Percentiles rank a stretch among this genome's conserved stretches.
Conservation (phyloP, 2,329 filamentous ascomycete species). For the Penicillium sclerotiorum region DNA sequence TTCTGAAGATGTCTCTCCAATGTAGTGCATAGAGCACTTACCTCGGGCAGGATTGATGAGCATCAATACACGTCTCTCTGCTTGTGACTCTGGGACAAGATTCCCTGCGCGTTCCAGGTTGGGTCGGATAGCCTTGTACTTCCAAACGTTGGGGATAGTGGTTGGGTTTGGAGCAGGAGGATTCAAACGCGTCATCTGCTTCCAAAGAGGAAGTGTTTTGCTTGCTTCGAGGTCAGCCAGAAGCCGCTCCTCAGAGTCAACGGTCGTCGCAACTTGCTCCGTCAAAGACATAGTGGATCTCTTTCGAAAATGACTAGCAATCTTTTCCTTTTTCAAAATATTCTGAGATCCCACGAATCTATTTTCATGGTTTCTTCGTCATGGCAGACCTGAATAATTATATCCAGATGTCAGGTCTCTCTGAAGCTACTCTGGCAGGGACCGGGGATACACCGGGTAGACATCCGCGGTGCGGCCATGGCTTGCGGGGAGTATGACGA, state of each 20-base stretch:
- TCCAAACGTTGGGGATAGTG: constrained; percentile 41
- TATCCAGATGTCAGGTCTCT: no score
- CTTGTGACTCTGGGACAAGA: constrained; percentile 40
- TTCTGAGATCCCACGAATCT: no score
- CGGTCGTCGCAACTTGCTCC: background rate
- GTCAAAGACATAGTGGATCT: background rate
- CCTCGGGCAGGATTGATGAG: constrained; percentile 43
- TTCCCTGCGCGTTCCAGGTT: constrained; percentile 40
- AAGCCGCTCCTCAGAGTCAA: constrained; percentile 22
- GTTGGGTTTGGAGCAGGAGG: constrained; percentile 52
- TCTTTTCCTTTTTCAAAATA: no score
- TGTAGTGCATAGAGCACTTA: constrained; percentile 4
- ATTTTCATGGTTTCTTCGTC: no score
- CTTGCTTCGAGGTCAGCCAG: constrained; percentile 23
- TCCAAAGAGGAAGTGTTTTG: constrained; percentile 49
- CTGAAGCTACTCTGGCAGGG: background rate
- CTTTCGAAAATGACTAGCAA: no score
- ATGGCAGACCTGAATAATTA: background rate
- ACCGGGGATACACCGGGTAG: constrained; percentile 3
- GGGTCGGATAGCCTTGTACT: constrained; percentile 40
- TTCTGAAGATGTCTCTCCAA: background rate
- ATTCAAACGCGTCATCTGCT: constrained; percentile 52
- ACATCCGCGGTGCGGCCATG: background rate
- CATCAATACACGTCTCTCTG: constrained; percentile 46
- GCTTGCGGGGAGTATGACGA: background rate